Conservation (phyloP, 2,329 filamentous ascomycete genomes). For the Fusarium scirpi region DNA sequence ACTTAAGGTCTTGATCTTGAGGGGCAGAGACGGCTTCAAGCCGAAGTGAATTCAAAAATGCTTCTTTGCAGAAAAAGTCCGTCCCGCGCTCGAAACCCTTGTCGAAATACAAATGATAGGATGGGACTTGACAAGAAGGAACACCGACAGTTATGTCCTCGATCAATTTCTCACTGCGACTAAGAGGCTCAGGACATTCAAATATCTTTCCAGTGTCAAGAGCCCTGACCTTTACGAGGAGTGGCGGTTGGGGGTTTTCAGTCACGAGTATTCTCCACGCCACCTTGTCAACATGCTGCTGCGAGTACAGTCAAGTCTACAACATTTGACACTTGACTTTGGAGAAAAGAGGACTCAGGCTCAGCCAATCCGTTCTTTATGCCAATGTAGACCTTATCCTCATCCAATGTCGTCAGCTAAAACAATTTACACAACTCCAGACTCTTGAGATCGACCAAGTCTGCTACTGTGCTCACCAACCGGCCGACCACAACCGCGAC, state of each 20-base stretch:
- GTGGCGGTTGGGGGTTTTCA: neutral
- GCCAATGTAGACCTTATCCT: too few relatives aligned
- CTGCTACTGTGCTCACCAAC: neutral
- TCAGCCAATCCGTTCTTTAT: too few relatives aligned
- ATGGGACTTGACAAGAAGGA: neutral
- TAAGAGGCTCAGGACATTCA: neutral
- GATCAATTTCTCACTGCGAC: neutral
- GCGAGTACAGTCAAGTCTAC: neutral
- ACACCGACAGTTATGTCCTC: neutral
- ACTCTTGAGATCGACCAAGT: neutral
- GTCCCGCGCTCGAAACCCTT: neutral
- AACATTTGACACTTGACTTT: neutral
- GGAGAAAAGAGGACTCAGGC: too few relatives aligned
- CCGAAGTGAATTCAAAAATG: rapidly evolving
- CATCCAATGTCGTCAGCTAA: neutral
- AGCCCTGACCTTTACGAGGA: neutral
- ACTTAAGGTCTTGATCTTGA: neutral
- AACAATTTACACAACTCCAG: neutral
- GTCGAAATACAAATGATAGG: neutral
- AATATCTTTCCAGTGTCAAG: neutral
- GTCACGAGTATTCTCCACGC: neutral
- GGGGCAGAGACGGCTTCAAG: neutral
- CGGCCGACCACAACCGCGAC: rapidly evolving
- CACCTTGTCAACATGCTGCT: neutral
- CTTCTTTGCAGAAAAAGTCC: rapidly evolving